These are phyloP conservation scores for Avena sativa DNA, from an alignment of 176 grass and related monocot species.

Conservation along the genomic window DNA sequence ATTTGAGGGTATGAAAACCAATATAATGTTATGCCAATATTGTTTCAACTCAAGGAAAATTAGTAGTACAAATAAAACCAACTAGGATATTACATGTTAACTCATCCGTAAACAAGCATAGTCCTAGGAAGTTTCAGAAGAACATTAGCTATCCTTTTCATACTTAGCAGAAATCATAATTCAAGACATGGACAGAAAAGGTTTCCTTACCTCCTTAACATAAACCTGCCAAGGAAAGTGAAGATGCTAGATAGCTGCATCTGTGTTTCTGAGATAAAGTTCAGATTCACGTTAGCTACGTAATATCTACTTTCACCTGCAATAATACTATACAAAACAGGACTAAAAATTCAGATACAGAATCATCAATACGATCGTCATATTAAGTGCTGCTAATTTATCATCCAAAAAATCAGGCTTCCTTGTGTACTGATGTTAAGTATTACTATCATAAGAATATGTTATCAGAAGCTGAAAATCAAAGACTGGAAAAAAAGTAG, in stretches of 20 bases:
- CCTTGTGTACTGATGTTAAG: not conserved
- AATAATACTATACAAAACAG: not conserved
- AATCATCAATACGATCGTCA: not conserved
- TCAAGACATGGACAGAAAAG: no score
- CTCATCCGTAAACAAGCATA: no score
- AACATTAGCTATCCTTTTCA: no score
- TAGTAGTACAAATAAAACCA: no score
- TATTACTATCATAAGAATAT: not conserved
- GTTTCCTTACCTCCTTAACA: not conserved
- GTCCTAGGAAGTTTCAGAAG: no score
- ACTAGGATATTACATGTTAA: no score
- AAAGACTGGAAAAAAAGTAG: not conserved
- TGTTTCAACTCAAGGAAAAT: no score
- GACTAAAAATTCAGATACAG: not conserved
- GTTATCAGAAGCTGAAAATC: not conserved
- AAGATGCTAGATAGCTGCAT: not conserved
- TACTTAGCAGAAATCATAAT: no score
- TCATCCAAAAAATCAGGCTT: not conserved
- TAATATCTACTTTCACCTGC: not conserved
- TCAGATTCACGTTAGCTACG: not conserved
- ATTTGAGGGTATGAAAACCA: no score
- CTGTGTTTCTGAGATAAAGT: not conserved
- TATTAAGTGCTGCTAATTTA: not conserved
- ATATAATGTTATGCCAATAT: no score
- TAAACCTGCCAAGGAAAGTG: not conserved